phyloP scores from a whole-genome alignment of 768 basidiomycete species.

The Termitomyces sp. region DNA sequence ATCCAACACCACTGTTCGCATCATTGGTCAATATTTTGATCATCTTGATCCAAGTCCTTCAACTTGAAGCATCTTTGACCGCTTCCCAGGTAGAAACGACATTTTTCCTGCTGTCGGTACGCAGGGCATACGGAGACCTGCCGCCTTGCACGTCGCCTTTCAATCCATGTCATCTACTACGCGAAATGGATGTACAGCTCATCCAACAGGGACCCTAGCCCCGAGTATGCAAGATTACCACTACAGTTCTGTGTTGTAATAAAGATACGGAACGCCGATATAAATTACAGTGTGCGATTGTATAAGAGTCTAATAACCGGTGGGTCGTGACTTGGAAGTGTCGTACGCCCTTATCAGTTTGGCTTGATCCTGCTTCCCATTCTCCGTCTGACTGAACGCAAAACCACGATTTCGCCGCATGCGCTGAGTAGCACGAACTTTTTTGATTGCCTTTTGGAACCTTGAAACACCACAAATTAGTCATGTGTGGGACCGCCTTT shows the following conservation, averaged over 20 bases:
- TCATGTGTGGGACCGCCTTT: background rate
- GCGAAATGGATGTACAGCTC: background rate
- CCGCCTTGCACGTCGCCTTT: too few relatives aligned
- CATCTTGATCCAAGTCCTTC: slow-evolving; percentile 5
- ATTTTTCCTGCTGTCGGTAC: background rate
- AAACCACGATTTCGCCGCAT: slow-evolving; percentile 97
- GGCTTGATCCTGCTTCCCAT: slow-evolving; percentile 83
- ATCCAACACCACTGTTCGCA: background rate
- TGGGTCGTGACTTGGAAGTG: slow-evolving; percentile 76
- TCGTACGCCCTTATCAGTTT: slow-evolving; percentile 84
- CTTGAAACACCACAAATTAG: slow-evolving; percentile 32
- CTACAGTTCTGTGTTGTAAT: background rate
- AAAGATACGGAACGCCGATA: slow-evolving; percentile 20
- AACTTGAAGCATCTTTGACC: too few relatives aligned
- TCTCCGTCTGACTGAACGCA: slow-evolving; percentile 97
- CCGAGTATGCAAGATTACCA: background rate
- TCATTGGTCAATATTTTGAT: background rate
- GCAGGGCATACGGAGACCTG: too few relatives aligned
- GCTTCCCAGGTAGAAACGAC: background rate
- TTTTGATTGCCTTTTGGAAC: slow-evolving; percentile 99
- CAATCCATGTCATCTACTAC: background rate
- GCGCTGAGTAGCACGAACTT: slow-evolving; percentile 96
- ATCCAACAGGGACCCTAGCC: background rate
- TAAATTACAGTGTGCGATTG: slow-evolving; percentile 35
- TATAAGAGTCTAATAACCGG: slow-evolving; percentile 58